Conservation (phyloP, 2,329 filamentous ascomycete species). For the Thelonectria olida region DNA sequence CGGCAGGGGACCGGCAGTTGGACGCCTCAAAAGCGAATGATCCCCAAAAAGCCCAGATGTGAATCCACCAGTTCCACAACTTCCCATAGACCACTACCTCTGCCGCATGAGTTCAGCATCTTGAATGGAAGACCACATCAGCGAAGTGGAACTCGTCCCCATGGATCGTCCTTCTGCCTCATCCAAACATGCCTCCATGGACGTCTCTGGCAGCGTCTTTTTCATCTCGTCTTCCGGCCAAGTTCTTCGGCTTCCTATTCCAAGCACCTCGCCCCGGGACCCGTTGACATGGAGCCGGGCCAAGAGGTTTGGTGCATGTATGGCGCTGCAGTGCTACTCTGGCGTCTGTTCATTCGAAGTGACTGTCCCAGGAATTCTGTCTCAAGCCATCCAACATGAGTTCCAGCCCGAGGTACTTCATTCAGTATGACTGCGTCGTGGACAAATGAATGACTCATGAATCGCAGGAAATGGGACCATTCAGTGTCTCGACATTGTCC, state of each 20-base stretch:
- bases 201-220: background rate
- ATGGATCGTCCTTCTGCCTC: background rate
- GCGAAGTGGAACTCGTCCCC: background rate
- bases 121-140: background rate
- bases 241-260: constrained; percentile 2
- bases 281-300: background rate
- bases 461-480: background rate
- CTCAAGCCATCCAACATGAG: background rate
- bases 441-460: background rate
- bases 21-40: background rate
- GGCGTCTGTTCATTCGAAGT: background rate
- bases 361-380: background rate
- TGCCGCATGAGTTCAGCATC: background rate
- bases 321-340: background rate
- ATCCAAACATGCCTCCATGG: background rate
- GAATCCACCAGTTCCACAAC: background rate
- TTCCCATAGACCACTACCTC: background rate
- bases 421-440: background rate
- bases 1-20: background rate
- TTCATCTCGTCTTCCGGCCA: background rate
- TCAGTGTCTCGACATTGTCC: background rate
- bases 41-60: background rate
- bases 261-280: background rate
- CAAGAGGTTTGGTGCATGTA: background rate
- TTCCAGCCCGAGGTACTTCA: background rate